Base-by-base conservation (phyloP, 192 early-diverging fungal genomes). In the Podochytrium sp. region DNA sequence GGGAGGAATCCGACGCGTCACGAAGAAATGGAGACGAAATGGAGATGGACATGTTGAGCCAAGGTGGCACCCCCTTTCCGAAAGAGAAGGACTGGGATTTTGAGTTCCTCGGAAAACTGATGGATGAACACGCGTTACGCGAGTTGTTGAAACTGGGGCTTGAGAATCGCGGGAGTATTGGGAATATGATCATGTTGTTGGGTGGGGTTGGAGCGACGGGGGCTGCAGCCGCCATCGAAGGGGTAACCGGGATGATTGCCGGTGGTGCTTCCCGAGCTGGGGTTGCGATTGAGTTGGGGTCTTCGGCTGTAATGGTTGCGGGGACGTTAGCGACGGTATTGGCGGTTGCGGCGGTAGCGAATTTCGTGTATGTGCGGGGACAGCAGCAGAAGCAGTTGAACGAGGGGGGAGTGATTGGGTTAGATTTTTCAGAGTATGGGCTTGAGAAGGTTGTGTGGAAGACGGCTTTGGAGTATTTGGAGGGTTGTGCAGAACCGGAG, bases 391-490 rank as follows among this genome's bases (percentile, higher is more conserved):
- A 55, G 49, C 66, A 52, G 34, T 41, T 69, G 50, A 39, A 35
- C n/a, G 66, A 69, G 35, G 66, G 66, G 5, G 66, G 66, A 1
- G 20, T 69, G 18, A 23, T 69, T n/a, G 66, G 66, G 20, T 30
- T 69, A 33, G 66, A 69, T 30, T 69, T 69, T 69, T 53, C 50
- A 18, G 35, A 69, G 51, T 69, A 33, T 29, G 47, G 35, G 14
- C 18, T 69, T 18, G 66, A 69, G 55, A 69, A 41, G 50, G 66
- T 27, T 12, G 38, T 55, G 1, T 69, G 66, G 66, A 29, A 7
- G 12, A 33, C 29, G 4, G 66, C 39, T 40, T 33, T 33, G 30
- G 47, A 33, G 33, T 5, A 37, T 20, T 52, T 55, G 34, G 30
- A 30, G 4, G 35, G 4, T 12, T 40, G 18, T 1, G n/a, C 23